Evolutionary conservation across 202 grass and related monocot species (phyloP).

Genomic region (Carex arenaria): DNA sequence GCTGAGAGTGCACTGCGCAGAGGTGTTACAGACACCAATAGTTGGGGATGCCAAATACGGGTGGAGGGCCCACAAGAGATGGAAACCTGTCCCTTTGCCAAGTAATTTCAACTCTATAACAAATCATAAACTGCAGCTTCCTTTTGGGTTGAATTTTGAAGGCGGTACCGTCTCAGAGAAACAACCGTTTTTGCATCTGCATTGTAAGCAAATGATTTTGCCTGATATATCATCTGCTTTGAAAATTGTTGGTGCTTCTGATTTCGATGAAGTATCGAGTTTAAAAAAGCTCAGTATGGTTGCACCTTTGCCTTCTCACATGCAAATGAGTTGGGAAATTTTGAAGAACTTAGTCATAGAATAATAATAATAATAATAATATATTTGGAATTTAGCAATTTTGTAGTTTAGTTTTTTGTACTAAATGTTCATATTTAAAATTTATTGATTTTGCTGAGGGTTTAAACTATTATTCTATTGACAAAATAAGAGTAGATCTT

Average conservation of each 20-base stretch:
- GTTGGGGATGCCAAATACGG: slow-evolving; percentile 81
- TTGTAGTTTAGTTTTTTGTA: not conserved
- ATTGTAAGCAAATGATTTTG: slow-evolving; percentile 91
- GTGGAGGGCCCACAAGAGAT: slow-evolving; percentile 45
- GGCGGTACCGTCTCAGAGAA: slow-evolving; percentile 50
- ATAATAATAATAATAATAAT: not conserved
- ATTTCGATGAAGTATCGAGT: slow-evolving; percentile 25
- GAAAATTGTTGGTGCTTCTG: slow-evolving; percentile 39
- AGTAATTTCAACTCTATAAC: slow-evolving; percentile 19
- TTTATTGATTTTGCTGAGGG: not conserved
- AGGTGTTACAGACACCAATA: slow-evolving; percentile 71
- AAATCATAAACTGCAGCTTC: slow-evolving; percentile 47
- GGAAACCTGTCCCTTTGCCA: slow-evolving; percentile 39
- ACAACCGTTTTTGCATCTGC: slow-evolving; percentile 66
- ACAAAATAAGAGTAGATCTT: not conserved
- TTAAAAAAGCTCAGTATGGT: slow-evolving; percentile 62
- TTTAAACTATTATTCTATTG: not conserved
- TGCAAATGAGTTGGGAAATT: slow-evolving; percentile 73
- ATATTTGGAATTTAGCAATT: not conserved
- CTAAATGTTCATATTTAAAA: not conserved
- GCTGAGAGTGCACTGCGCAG: slow-evolving; percentile 81
- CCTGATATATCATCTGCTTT: slow-evolving; percentile 56
- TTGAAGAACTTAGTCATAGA: slow-evolving; percentile 30
- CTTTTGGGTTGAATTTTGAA: slow-evolving; percentile 55
- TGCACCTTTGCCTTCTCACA: slow-evolving; percentile 69